Evolutionary conservation across 208 protist species (phyloP).

Genomic region (Trypanosoma platydactyli): DNA sequence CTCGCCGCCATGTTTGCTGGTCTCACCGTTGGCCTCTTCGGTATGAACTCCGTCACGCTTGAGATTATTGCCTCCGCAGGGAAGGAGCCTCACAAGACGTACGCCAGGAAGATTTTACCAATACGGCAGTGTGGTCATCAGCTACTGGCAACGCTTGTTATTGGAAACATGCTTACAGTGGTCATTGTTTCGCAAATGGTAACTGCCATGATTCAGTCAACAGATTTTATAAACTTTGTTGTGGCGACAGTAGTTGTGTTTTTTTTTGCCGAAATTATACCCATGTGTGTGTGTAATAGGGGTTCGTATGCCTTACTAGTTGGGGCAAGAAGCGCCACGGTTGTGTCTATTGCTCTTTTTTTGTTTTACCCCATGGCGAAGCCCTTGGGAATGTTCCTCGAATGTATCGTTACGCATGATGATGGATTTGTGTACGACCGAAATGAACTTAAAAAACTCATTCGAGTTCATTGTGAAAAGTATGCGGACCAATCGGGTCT

Average conservation of each 20-base stretch:
- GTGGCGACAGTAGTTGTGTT: constrained; percentile 65
- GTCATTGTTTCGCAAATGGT: constrained; percentile 83
- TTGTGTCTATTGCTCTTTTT: constrained; percentile 62
- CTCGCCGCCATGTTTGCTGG: constrained; percentile 82
- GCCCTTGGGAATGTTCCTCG: constrained; percentile 72
- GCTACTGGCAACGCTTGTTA: constrained; percentile 62
- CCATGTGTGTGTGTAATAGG: constrained; percentile 81
- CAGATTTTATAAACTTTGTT: constrained; percentile 74
- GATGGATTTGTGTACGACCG: constrained; percentile 77
- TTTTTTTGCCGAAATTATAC: constrained; percentile 77
- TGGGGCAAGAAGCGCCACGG: constrained; percentile 50
- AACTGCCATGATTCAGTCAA: constrained; percentile 56
- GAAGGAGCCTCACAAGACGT: constrained; percentile 58
- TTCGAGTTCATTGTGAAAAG: constrained; percentile 75
- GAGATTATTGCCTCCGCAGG: constrained; percentile 80
- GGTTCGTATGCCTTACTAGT: constrained; percentile 63
- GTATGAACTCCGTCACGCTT: constrained; percentile 73
- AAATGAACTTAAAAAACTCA: constrained; percentile 75
- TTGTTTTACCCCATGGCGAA: constrained; percentile 72
- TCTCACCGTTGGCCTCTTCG: constrained; percentile 80
- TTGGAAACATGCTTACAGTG: constrained; percentile 84
- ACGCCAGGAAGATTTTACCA: constrained; percentile 69
- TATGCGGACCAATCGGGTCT: constrained; percentile 67
- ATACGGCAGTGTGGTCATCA: constrained; percentile 73
- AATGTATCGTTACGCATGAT: constrained; percentile 69